Base-by-base conservation (phyloP, 805 yeast species). In the Maudiozyma bulderi region DNA sequence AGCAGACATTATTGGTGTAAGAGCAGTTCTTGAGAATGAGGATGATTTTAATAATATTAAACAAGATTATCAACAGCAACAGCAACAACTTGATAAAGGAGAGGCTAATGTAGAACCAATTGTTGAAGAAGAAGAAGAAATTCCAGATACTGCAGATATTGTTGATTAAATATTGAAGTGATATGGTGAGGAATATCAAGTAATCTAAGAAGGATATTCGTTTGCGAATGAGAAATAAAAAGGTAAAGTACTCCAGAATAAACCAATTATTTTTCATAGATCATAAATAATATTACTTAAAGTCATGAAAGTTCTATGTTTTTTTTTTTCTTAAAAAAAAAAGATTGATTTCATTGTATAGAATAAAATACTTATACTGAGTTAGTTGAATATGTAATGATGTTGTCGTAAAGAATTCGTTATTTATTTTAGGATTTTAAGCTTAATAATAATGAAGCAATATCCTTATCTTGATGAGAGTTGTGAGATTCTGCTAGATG, bases 1-100 rank as follows among this genome's bases (percentile, higher is more conserved):
- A 58, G 84, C 89, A 59, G 89, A 86, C 9, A 89, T 88, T 33
- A 81, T 91, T 59, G 88, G 91, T 35, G 81, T 91, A 39, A 85
- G 81, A 56, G 95, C 84, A 0, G 67, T 83, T 37, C 66, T 85
- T 47, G 93, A 86, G 55, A 79, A 84, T 61, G 89, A 84, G 60
- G 71, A 76, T 20, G 86, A 86, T 50, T 86, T 84, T 65, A 69
- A 76, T 50, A 75, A 79, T 49, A 69, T 77, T 45, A 67, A 71
- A 44, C 68, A 76, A 49, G 77, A 78, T 50, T 78, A 76, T 31
- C 50, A 53, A n/a, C 48, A 45, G 20, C 47, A 44, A 34, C 35
- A 28, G 13, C 34, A 38, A 20, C 28, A 30, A 11, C 13, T 5
- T 8, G 33, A 40, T 13, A 52, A 45, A n/a, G 47, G 35, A 20